A percentile compares a stretch with the other conserved stretches of the same genome.
Evolutionary conservation across 176 grass and related monocot species (phyloP).

Genomic region (Avena atlantica): DNA sequence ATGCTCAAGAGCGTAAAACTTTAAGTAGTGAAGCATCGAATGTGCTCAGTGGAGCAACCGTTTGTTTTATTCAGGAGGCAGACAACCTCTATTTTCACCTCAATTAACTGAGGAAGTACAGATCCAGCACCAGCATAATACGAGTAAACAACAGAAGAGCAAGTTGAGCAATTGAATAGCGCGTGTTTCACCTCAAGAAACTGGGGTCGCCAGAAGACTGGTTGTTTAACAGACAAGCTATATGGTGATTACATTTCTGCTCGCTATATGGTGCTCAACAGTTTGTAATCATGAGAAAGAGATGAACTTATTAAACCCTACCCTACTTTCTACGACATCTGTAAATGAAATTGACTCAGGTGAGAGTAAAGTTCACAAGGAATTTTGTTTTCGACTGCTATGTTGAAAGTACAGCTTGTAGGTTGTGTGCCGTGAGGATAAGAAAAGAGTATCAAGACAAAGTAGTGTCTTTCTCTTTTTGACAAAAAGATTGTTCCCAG

Average conservation of each 20-base stretch:
- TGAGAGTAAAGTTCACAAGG: too few species aligned
- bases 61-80: background rate
- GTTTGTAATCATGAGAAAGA: too few species aligned
- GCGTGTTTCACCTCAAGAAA: too few species aligned
- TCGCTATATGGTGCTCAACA: too few species aligned
- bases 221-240: too few species aligned
- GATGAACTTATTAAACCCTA: too few species aligned
- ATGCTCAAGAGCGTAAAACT: background rate
- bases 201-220: background rate
- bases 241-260: too few species aligned
- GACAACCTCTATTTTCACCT: background rate
- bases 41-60: background rate
- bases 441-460: background rate
- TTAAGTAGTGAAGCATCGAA: background rate
- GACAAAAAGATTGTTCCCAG: background rate
- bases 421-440: background rate
- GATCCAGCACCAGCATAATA: background rate
- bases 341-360: too few species aligned
- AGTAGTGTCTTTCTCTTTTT: background rate
- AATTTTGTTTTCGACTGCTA: background rate
- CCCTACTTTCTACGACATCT: too few species aligned
- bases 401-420: background rate
- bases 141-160: background rate
- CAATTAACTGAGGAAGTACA: background rate
- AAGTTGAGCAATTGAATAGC: background rate